Evolutionary conservation across 257 asterid genomes (phyloP).

Genomic region (Scutellaria baicalensis): DNA sequence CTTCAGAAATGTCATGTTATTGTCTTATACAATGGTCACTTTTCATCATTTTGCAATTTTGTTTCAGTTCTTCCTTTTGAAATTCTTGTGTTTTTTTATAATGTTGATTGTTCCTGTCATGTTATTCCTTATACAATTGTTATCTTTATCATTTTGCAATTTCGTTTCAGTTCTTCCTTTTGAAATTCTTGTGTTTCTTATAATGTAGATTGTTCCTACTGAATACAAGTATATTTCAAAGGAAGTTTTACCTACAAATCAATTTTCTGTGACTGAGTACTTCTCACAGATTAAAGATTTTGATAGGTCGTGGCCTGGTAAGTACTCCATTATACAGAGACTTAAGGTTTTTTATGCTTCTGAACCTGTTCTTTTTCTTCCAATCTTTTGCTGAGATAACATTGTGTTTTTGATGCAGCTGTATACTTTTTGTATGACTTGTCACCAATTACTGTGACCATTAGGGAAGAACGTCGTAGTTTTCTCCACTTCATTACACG

Average conservation of each 20-base stretch:
- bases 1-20: not conserved
- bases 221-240: constrained; percentile 83
- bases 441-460: constrained; percentile 97
- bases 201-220: constrained; percentile 86
- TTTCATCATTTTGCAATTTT: not conserved
- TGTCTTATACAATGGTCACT: not conserved
- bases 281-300: constrained; percentile 74
- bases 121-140: constrained; percentile 4
- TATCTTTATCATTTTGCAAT: constrained; percentile 1
- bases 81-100: constrained; percentile 3
- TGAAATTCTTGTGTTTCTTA: constrained; percentile 12
- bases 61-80: not conserved
- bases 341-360: not conserved
- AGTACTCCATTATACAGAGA: constrained; percentile 12
- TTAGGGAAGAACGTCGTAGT: constrained; percentile 95
- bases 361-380: not conserved
- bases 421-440: constrained; percentile 91
- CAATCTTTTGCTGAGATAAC: not conserved
- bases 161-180: not conserved
- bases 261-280: constrained; percentile 92
- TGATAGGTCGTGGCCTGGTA: constrained; percentile 93
- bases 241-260: constrained; percentile 84
- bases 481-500: constrained; percentile 98
- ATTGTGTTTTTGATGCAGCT: constrained; percentile 44
- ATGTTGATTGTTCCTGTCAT: constrained; percentile 87